phyloP scores from a whole-genome alignment of 108 stramenopile species.

The Conticribra weissflogii region DNA sequence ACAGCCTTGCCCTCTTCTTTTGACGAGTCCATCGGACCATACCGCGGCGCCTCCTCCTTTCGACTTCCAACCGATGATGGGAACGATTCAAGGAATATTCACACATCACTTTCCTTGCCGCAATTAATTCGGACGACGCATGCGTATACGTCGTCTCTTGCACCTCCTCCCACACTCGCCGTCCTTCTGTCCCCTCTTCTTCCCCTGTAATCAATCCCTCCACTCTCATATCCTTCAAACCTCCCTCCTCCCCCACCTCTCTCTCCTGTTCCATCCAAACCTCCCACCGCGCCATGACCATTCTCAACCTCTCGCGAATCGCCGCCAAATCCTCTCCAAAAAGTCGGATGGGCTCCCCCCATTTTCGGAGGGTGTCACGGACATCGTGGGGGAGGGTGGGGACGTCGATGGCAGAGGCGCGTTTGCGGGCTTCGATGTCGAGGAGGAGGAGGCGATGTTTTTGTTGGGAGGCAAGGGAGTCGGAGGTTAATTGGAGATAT shows the following conservation, averaged over 20 bases:
- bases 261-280: slow-evolving; percentile 49
- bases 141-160: slow-evolving; percentile 87
- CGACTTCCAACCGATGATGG: slow-evolving; percentile 64
- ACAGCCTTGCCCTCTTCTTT: slow-evolving; percentile 52
- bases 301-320: slow-evolving; percentile 82
- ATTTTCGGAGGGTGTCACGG: slow-evolving; percentile 59
- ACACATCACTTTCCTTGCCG: slow-evolving; percentile 74
- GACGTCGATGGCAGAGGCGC: slow-evolving; percentile 78
- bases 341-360: slow-evolving; percentile 81
- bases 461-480: slow-evolving; percentile 60
- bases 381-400: slow-evolving; percentile 87
- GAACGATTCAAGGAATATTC: slow-evolving; percentile 78
- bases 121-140: slow-evolving; percentile 78
- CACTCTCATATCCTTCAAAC: slow-evolving; percentile 17
- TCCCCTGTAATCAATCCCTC: slow-evolving; percentile 23
- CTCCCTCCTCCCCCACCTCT: slow-evolving; percentile 22
- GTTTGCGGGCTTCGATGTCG: slow-evolving; percentile 82
- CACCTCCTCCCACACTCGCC: slow-evolving; percentile 21
- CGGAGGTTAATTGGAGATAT: slow-evolving; percentile 64
- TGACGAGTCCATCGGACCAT: slow-evolving; percentile 53
- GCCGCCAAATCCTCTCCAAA: slow-evolving; percentile 93
- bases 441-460: slow-evolving; percentile 65
- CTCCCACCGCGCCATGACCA: slow-evolving; percentile 67
- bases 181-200: slow-evolving; percentile 45
- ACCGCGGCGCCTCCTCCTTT: slow-evolving; percentile 63